These are phyloP conservation scores for Xeromyces bisporus DNA, from an alignment of 495 filamentous ascomycete species.

Conservation along the genomic window DNA sequence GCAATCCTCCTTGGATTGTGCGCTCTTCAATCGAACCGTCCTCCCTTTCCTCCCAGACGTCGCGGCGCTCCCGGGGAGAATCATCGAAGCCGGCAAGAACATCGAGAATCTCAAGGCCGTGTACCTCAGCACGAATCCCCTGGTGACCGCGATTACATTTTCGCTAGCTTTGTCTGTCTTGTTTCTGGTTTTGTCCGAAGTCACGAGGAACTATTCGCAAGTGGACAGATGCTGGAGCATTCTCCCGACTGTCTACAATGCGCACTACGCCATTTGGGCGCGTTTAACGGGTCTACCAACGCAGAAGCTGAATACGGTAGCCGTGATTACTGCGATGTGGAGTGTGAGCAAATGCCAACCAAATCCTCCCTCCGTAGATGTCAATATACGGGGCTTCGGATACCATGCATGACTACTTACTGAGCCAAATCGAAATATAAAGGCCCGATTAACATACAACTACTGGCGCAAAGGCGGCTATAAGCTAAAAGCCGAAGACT, in stretches of 20 bases:
- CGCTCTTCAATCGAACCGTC: constrained; percentile 56
- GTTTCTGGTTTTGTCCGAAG: constrained; percentile 58
- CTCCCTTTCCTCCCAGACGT: constrained; percentile 65
- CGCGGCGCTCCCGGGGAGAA: constrained; percentile 45
- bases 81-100: constrained; percentile 40
- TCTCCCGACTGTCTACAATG: constrained; percentile 71
- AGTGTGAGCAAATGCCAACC: constrained; percentile 48
- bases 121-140: constrained; percentile 77
- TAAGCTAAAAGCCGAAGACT: constrained; percentile 73
- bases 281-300: constrained; percentile 57
- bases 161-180: constrained; percentile 47
- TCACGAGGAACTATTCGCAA: constrained; percentile 87
- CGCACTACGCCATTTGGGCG: constrained; percentile 72
- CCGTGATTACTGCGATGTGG: constrained; percentile 60
- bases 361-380: not conserved
- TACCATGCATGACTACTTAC: too few relatives aligned
- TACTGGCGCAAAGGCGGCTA: constrained; percentile 97
- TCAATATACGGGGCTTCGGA: too few relatives aligned
- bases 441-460: constrained; percentile 79
- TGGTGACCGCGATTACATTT: constrained; percentile 59
- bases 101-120: constrained; percentile 40
- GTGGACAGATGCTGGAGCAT: constrained; percentile 87
- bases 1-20: constrained; percentile 49
- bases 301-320: constrained; percentile 52
- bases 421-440: too few relatives aligned